A percentile compares a stretch with the other conserved stretches of the same genome.
These are phyloP conservation scores for Quercus engelmannii DNA, from an alignment of 306 rosid species.

Conservation along the genomic window DNA sequence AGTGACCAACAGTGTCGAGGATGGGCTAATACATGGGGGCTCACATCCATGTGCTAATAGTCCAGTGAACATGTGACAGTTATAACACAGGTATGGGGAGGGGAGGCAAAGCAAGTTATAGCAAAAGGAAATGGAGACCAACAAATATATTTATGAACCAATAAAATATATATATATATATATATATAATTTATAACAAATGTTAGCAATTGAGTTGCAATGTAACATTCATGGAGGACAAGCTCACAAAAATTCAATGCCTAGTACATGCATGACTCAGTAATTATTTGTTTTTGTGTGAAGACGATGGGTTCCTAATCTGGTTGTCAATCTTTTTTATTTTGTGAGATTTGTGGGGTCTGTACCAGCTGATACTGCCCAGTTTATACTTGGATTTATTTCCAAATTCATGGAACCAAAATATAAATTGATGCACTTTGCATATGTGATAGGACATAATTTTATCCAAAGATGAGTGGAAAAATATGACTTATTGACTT, in stretches of 20 bases:
- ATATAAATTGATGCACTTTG: neutral
- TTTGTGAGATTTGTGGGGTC: neutral
- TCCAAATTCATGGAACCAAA: neutral
- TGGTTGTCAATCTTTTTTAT: neutral
- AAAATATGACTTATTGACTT: neutral
- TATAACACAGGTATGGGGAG: slow-evolving; percentile 11
- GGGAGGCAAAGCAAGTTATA: neutral
- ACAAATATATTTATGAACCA: neutral
- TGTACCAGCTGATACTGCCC: neutral
- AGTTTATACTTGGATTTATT: neutral
- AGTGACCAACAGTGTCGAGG: neutral
- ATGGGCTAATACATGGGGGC: neutral
- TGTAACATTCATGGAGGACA: neutral
- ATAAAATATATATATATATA: neutral
- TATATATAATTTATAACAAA: neutral
- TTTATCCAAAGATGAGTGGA: neutral
- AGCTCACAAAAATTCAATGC: neutral
- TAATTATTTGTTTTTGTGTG: neutral
- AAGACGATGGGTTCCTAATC: neutral
- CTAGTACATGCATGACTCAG: neutral
- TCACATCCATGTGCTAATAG: slow-evolving; percentile 23
- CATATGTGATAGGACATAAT: too few species aligned
- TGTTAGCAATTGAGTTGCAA: neutral
- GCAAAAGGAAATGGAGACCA: neutral
- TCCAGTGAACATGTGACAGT: slow-evolving; percentile 32